Base-by-base conservation (phyloP, 257 asterid species). In the Anisodus tanguticus region DNA sequence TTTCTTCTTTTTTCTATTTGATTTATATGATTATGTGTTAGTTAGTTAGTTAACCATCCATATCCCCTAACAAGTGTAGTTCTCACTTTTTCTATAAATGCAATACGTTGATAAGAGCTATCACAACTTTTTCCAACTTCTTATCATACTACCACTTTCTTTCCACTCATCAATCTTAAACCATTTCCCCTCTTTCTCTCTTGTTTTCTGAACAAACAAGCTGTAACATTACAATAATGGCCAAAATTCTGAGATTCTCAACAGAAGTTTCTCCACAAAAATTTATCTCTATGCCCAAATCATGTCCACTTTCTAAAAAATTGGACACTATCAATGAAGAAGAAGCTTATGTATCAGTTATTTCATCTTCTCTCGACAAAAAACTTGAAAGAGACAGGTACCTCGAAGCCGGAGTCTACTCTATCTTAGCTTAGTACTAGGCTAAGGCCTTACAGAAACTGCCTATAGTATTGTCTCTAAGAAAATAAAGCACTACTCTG, bases 321-420 rank as follows among this genome's bases (percentile, higher is more conserved):
- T 54, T 92, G 89, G 94, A 90, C 66, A 91, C 94, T 64, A 92
- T 92, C 82, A 84, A 91, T 45, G 97, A 92, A 54, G 94, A 92
- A 60, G 93, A 90, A 87, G 88, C 91, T 57, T 91, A 87, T 68
- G 85, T 86, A 67, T 86, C 91, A 5, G 13, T 82, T 45, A 66
- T 83, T 69, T 87, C 89, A 6, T 69, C 90, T 5, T 64, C 87
- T 9, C 68, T 26, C 1, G 62, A 35, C 63, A 85, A 51, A 67
- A 57, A 64, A 15, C 49, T 79, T 4, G 85, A 83, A 59, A 70
- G 13, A 15, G 88, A 86, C 47, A 79, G 86, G 82, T 66, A 72
- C 37, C 81, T 6, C 62, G 88, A 57, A 31, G 85, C 6, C 1
- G 1, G 17, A 67, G 22, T 67, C n/a, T 37, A 8, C 83, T 88